Evolutionary conservation across 2,329 filamentous ascomycete species (phyloP), one percentile per base, ranked within the genome.

Genomic region (Colletotrichum lini): DNA sequence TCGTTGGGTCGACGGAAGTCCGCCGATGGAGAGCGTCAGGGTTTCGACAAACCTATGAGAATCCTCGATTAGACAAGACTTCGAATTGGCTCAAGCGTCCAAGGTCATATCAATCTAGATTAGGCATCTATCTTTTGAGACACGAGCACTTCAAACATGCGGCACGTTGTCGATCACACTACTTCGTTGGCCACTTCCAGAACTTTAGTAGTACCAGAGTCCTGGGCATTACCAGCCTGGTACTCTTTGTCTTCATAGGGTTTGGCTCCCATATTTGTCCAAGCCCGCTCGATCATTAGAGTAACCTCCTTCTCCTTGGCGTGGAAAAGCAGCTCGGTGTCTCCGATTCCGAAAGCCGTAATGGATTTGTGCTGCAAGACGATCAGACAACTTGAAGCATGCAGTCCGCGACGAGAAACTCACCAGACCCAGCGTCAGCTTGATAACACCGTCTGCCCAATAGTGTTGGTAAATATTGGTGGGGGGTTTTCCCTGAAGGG

Each of bases 361-460:
- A 86, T 81, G 0, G 84, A 85, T 35, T 83, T 82, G 47, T 84
- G 79, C 86, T 88, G 53, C 18, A 50, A 16, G 30, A 12, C 18
- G 13, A n/a, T 74, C 53, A 74, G 70, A 26, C 42, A 42, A 7
- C 16, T 10, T 23, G 18, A 1, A 10, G 4, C n/a, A 13, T 70
- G 5, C 8, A 8, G 10, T 50, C 23, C 10, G 13, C 7, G 52
- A n/a, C 45, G 10, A 8, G 3, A 38, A 15, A 76, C 83, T 78
- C 77, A 88, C 86, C 77, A 89, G 73, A 12, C 87, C 87, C 9
- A 89, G 76, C 0, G 87, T 89, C 73, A 90, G 74, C 76, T 88
- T 88, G 67, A 88, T 89, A 6, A 83, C 78, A 0, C 82, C 83
- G 60, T 89, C 87, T 2, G 83, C 80, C 82, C 84, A 87, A 38